These are phyloP conservation scores for Metarhizium sp. DNA, from an alignment of 2,329 filamentous ascomycete species.

Conservation along the genomic window DNA sequence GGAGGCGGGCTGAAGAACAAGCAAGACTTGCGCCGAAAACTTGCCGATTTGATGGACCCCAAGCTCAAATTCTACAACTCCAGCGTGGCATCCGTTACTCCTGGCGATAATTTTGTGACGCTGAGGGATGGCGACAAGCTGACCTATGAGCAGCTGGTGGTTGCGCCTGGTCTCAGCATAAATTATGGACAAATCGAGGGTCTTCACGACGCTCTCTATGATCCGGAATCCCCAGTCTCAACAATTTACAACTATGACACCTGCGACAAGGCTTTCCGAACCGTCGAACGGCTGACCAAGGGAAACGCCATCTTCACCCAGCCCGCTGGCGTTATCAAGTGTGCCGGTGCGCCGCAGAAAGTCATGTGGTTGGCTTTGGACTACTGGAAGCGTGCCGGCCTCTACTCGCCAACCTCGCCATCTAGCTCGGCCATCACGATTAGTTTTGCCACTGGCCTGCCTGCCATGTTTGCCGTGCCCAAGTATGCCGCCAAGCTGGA, in stretches of 20 bases:
- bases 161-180: constrained; percentile 47
- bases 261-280: constrained; percentile 42
- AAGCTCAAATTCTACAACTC: constrained; percentile 52
- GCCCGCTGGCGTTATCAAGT: constrained; percentile 49
- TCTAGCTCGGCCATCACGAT: constrained; percentile 37
- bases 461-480: constrained; percentile 50
- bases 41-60: constrained; percentile 44
- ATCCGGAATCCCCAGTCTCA: constrained; percentile 38
- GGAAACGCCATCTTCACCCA: constrained; percentile 51
- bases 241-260: constrained; percentile 49
- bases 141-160: constrained; percentile 55
- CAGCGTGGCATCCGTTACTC: constrained; percentile 38
- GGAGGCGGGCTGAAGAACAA: constrained; percentile 57
- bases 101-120: constrained; percentile 46
- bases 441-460: constrained; percentile 45
- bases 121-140: constrained; percentile 46
- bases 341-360: constrained; percentile 53
- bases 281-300: constrained; percentile 35
- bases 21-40: constrained; percentile 42
- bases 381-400: constrained; percentile 44
- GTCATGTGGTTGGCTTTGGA: constrained; percentile 53
- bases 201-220: constrained; percentile 43
- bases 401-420: constrained; percentile 24
- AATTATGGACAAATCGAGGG: constrained; percentile 43
- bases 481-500: constrained; percentile 49